Conservation (phyloP, 2,329 filamentous ascomycete genomes). For the Immersiporthe knoxdaviesiana region DNA sequence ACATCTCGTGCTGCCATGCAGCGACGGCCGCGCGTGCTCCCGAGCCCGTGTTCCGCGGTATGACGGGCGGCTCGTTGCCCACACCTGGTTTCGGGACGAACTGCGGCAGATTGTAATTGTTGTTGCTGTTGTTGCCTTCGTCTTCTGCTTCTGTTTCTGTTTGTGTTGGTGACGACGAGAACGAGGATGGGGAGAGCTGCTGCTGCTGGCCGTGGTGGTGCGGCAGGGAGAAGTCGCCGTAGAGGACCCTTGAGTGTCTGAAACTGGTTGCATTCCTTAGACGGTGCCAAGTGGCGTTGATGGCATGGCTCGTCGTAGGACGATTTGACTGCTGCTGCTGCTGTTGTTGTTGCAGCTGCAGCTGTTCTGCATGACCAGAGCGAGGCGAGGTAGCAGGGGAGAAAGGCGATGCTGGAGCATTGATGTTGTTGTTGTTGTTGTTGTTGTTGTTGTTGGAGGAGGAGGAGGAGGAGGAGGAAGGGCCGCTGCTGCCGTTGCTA, state of each 20-base stretch:
- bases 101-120: constrained; percentile 25
- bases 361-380: constrained; percentile 3
- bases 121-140: constrained; percentile 19
- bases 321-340: constrained; percentile 21
- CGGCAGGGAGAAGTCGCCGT: constrained; percentile 42
- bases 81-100: constrained; percentile 51
- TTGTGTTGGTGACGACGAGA: not conserved
- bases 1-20: constrained; percentile 59
- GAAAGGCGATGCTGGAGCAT: not conserved
- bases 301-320: constrained; percentile 51
- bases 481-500: not conserved
- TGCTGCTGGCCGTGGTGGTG: constrained; percentile 28
- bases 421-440: constrained; percentile 23
- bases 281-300: constrained; percentile 29
- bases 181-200: constrained; percentile 5
- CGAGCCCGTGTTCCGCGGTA: constrained; percentile 62
- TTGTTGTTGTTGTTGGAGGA: too few relatives aligned
- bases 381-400: constrained; percentile 11
- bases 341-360: constrained; percentile 30
- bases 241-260: constrained; percentile 51
- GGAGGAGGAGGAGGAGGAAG: not conserved
- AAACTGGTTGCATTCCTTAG: constrained; percentile 26
- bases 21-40: constrained; percentile 63
- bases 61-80: constrained; percentile 60
- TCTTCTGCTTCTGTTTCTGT: not conserved